Conservation (phyloP, 2,329 filamentous ascomycete genomes). For the Phaeosphaeria sp. region DNA sequence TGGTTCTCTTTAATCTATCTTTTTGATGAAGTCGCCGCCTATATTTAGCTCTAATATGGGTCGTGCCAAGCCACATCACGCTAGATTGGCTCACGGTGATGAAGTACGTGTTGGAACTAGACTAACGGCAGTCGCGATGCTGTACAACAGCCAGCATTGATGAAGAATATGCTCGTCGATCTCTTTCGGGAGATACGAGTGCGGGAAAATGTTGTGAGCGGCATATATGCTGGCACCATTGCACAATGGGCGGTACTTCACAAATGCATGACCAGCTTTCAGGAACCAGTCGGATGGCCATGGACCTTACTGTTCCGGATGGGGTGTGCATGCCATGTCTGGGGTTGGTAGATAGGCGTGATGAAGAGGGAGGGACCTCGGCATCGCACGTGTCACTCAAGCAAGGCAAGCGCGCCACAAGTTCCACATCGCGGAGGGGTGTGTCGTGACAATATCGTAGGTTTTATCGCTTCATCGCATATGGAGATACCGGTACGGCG, state of each 20-base stretch:
- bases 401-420: background rate
- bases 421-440: background rate
- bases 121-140: background rate
- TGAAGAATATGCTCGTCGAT: background rate
- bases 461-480: background rate
- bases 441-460: background rate
- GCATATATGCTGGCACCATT: background rate
- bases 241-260: background rate
- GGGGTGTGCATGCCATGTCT: background rate
- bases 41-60: background rate
- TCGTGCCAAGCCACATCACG: background rate
- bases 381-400: background rate
- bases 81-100: background rate
- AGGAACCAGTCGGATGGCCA: background rate
- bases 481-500: background rate
- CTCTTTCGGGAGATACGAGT: background rate
- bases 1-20: background rate
- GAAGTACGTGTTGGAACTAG: background rate
- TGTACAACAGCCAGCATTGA: background rate
- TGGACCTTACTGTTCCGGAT: background rate
- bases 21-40: background rate
- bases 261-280: background rate
- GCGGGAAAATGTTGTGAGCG: background rate
- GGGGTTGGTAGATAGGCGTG: background rate
- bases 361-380: background rate